phyloP scores from a whole-genome alignment of 257 asterid genomes.

The Solanum paucissectum region DNA sequence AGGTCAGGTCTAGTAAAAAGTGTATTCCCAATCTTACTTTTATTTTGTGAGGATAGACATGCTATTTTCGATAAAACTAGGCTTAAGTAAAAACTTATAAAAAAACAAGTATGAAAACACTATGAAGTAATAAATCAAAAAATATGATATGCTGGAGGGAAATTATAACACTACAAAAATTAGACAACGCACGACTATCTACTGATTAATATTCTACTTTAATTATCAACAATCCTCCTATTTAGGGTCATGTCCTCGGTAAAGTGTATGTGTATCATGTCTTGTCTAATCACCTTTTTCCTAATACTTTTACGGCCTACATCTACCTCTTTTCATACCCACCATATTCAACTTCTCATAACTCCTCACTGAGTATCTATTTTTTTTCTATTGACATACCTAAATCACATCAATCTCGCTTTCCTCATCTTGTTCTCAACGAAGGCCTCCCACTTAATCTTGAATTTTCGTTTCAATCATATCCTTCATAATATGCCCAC shows the following conservation, averaged over 20 bases:
- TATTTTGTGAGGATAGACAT: neutral
- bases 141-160: neutral
- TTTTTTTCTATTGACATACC: too few species aligned
- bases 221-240: neutral
- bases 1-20: neutral
- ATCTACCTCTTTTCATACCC: neutral
- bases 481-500: neutral
- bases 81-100: neutral
- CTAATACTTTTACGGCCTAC: neutral
- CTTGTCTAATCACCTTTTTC: neutral
- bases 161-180: neutral
- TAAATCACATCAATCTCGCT: neutral
- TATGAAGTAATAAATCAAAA: neutral
- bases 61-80: neutral
- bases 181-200: neutral
- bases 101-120: neutral
- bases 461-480: neutral
- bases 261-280: neutral
- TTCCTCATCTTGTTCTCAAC: neutral
- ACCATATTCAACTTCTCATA: neutral
- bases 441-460: neutral
- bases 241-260: neutral
- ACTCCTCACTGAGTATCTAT: neutral
- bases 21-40: neutral
- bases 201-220: neutral